phyloP scores from a whole-genome alignment of 352 stramenopile species.

The Phytopythium vexans region DNA sequence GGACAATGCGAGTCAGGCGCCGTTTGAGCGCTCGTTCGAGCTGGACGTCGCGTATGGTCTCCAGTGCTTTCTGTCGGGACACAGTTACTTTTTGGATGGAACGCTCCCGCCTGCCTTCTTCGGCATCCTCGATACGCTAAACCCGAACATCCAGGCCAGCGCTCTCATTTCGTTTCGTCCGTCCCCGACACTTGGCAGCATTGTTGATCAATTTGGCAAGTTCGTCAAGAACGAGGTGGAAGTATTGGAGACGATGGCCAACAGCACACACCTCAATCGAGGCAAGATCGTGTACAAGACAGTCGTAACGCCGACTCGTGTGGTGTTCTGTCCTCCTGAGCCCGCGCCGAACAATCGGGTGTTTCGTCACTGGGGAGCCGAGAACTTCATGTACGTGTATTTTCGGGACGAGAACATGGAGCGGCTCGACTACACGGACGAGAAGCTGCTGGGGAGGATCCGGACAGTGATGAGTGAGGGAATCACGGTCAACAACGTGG shows the following conservation, averaged over 20 bases:
- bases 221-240: slow-evolving; percentile 32
- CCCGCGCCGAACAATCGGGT: slow-evolving; percentile 59
- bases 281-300: slow-evolving; percentile 47
- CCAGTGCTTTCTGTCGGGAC: slow-evolving; percentile 46
- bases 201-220: slow-evolving; percentile 30
- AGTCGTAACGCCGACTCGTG: slow-evolving; percentile 60
- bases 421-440: slow-evolving; percentile 52
- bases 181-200: slow-evolving; percentile 4
- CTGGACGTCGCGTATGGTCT: slow-evolving; percentile 44
- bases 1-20: slow-evolving; percentile 1
- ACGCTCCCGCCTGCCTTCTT: slow-evolving; percentile 34
- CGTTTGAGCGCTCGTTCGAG: slow-evolving; percentile 8
- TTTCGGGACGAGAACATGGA: slow-evolving; percentile 82
- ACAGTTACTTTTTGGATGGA: slow-evolving; percentile 44
- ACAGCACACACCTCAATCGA: slow-evolving; percentile 15
- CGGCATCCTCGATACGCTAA: slow-evolving; percentile 25
- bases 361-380: slow-evolving; percentile 58
- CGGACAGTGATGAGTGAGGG: slow-evolving; percentile 34
- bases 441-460: slow-evolving; percentile 31
- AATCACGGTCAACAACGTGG: slow-evolving; percentile 32
- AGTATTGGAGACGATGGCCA: slow-evolving; percentile 19
- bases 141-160: slow-evolving; percentile 36
- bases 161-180: slow-evolving; percentile 40
- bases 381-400: slow-evolving; percentile 84
- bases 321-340: slow-evolving; percentile 57